Conservation (phyloP, 352 stramenopile species). For the Poterioochromonas sp. region DNA sequence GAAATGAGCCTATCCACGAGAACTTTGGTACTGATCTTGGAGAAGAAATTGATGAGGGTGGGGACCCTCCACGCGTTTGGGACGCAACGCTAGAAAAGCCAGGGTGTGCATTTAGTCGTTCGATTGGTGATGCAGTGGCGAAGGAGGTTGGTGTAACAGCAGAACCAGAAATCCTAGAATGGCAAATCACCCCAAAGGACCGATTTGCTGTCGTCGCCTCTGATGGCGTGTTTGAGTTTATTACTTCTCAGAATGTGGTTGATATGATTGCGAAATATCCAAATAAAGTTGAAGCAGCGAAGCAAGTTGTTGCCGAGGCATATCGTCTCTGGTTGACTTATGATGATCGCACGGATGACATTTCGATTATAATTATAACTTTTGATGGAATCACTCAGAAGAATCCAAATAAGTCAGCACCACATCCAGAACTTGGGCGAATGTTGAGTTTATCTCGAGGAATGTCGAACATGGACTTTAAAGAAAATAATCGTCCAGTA, state of each 20-base stretch:
- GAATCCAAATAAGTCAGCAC: conserved; percentile 44
- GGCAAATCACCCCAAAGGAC: conserved; percentile 70
- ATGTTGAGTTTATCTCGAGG: background rate
- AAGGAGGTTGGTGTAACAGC: conserved; percentile 78
- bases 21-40: conserved; percentile 75
- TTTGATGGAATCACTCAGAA: conserved; percentile 50
- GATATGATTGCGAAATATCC: conserved; percentile 65
- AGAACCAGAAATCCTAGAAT: conserved; percentile 80
- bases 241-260: conserved; percentile 83
- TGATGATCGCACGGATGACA: conserved; percentile 85
- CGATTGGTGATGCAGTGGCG: conserved; percentile 59
- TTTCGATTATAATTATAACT: conserved; percentile 68
- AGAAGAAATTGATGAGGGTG: conserved; percentile 67
- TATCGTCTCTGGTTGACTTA: conserved; percentile 86
- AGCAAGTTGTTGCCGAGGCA: conserved; percentile 72
- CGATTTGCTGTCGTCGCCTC: conserved; percentile 80
- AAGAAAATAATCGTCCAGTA: conserved; percentile 45
- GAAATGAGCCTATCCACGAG: conserved; percentile 72
- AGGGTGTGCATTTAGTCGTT: conserved; percentile 52
- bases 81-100: conserved; percentile 47
- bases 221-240: conserved; percentile 87
- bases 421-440: background rate
- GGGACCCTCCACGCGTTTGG: conserved; percentile 81
- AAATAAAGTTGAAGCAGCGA: conserved; percentile 72
- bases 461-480: background rate